These are phyloP conservation scores for Voacanga thouarsii DNA, from an alignment of 257 asterid genomes.

Conservation along the genomic window DNA sequence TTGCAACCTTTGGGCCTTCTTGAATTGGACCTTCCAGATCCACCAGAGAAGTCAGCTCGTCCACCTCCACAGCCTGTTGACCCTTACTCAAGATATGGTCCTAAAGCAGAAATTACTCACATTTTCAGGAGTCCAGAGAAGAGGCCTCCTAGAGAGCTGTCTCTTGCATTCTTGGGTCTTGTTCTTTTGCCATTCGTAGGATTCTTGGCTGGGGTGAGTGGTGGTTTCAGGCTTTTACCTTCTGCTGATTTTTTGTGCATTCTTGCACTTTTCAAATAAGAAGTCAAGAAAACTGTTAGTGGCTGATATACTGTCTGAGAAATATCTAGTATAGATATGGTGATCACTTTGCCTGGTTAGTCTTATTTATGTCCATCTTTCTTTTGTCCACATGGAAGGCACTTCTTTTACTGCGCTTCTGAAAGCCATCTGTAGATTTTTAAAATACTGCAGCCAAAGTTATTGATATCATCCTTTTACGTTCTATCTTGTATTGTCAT, in stretches of 20 bases:
- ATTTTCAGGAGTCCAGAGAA: conserved; percentile 86
- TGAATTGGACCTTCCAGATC: conserved; percentile 81
- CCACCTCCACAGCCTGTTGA: conserved; percentile 87
- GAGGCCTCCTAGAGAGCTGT: conserved; percentile 76
- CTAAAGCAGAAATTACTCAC: conserved; percentile 88
- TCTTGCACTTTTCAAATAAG: background rate
- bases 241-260: conserved; percentile 3
- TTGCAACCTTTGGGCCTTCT: conserved; percentile 67
- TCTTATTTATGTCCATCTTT: background rate
- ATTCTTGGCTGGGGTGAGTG: conserved; percentile 80
- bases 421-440: background rate
- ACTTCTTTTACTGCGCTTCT: background rate
- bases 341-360: background rate
- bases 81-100: conserved; percentile 69
- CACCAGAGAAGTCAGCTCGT: conserved; percentile 87
- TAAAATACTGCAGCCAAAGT: background rate
- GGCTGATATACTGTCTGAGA: background rate
- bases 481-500: background rate
- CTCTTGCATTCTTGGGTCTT: conserved; percentile 70
- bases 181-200: conserved; percentile 77
- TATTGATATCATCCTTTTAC: background rate
- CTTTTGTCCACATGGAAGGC: background rate
- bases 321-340: background rate
- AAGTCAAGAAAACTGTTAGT: background rate
- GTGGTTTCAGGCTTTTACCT: conserved; percentile 13